Evolutionary conservation across 2,329 filamentous ascomycete genomes (phyloP).

Genomic region (Didymella exigua): DNA sequence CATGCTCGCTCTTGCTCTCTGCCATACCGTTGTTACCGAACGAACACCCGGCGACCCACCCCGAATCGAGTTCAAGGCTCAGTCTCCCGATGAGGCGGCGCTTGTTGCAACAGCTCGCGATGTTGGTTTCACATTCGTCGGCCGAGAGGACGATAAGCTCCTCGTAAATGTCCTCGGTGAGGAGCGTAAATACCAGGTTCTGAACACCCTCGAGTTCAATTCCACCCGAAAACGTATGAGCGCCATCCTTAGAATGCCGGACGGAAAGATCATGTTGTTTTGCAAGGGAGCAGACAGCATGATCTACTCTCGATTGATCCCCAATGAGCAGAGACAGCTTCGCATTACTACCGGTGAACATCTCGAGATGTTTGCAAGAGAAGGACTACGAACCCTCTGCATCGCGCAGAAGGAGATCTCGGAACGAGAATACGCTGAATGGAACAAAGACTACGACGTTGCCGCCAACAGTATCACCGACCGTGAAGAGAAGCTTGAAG

Average conservation of each 20-base stretch:
- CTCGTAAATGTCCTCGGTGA: slow-evolving; percentile 85
- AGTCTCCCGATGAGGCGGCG: slow-evolving; percentile 95
- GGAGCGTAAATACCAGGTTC: slow-evolving; percentile 81
- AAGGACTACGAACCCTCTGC: slow-evolving; percentile 92
- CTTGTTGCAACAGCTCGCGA: slow-evolving; percentile 93
- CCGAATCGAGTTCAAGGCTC: slow-evolving; percentile 92
- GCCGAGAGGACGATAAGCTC: slow-evolving; percentile 78
- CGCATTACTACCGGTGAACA: slow-evolving; percentile 86
- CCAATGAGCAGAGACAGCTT: slow-evolving; percentile 83
- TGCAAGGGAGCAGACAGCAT: slow-evolving; percentile 98
- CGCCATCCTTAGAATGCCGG: slow-evolving; percentile 92
- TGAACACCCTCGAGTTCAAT: slow-evolving; percentile 98
- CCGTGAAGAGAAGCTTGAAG: slow-evolving; percentile 91
- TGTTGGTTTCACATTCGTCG: slow-evolving; percentile 91
- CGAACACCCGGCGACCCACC: slow-evolving; percentile 87
- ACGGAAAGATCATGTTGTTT: slow-evolving; percentile 86
- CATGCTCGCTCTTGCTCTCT: slow-evolving; percentile 94
- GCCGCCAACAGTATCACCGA: slow-evolving; percentile 83
- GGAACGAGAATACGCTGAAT: slow-evolving; percentile 82
- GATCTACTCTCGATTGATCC: slow-evolving; percentile 88
- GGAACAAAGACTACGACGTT: slow-evolving; percentile 85
- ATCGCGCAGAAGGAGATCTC: slow-evolving; percentile 82
- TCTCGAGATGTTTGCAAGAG: slow-evolving; percentile 93
- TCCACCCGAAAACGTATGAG: slow-evolving; percentile 97
- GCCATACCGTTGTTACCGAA: slow-evolving; percentile 94